Conservation (phyloP, 2,329 filamentous ascomycete species). For the Passalora sequoiae region DNA sequence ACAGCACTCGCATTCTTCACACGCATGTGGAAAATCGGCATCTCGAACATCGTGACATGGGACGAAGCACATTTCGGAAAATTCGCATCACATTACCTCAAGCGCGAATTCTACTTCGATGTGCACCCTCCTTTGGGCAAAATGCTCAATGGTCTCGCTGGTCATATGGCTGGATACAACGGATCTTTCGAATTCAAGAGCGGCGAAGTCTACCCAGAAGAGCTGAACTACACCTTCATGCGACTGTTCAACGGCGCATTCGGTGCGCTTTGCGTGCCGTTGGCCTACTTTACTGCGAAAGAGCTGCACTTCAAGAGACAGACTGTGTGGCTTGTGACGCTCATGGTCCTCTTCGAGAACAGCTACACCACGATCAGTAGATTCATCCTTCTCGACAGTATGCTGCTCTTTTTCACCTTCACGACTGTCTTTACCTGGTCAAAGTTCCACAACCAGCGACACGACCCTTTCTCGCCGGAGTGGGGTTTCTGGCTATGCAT, state of each 20-base stretch:
- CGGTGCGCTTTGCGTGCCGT: slow-evolving; percentile 82
- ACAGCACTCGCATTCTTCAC: slow-evolving; percentile 61
- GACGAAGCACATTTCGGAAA: slow-evolving; percentile 84
- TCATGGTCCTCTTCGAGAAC: slow-evolving; percentile 98
- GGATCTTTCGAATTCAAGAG: slow-evolving; percentile 99
- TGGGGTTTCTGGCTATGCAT: slow-evolving; percentile 95
- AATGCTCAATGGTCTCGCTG: slow-evolving; percentile 94
- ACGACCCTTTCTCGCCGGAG: slow-evolving; percentile 78
- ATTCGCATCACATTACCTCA: slow-evolving; percentile 98
- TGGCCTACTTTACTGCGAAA: slow-evolving; percentile 92
- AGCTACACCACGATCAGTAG: slow-evolving; percentile 98
- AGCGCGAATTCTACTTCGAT: slow-evolving; percentile 99
- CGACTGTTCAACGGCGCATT: slow-evolving; percentile 95
- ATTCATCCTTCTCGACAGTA: slow-evolving; percentile 96
- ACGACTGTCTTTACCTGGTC: slow-evolving; percentile 96
- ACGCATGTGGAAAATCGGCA: slow-evolving; percentile 62
- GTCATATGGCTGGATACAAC: slow-evolving; percentile 95
- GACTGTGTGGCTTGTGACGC: slow-evolving; percentile 87
- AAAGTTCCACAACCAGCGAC: slow-evolving; percentile 85
- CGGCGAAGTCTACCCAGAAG: slow-evolving; percentile 86
- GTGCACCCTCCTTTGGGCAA: slow-evolving; percentile 94
- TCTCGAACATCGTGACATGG: slow-evolving; percentile 69
- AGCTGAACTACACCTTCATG: slow-evolving; percentile 98
- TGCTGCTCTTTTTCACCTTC: slow-evolving; percentile 98
- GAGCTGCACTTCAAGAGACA: slow-evolving; percentile 82